Evolutionary conservation across 192 early-diverging fungal species (phyloP), one percentile per base, ranked within the genome.

Genomic region (Backusella tarrabulga): DNA sequence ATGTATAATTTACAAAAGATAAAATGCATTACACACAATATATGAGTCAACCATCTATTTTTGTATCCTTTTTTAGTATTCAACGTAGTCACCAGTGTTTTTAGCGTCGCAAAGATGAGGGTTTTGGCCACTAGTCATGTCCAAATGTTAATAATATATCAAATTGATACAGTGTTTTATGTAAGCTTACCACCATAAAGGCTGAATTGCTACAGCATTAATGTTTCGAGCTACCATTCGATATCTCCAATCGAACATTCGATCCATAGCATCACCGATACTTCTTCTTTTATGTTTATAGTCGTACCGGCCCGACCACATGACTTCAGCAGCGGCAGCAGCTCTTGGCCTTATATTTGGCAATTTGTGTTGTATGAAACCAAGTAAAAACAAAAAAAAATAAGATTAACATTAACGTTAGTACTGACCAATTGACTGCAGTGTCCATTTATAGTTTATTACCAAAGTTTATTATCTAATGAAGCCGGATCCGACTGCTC

Each of bases 221-320:
- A 92, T 91, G 1, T 91, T 91, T 46, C 93, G 86, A 2, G 80
- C 82, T 7, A 93, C 83, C 80, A 93, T 82, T 67, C 92, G 84
- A 87, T 91, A 93, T 7, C 93, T 90, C 82, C 90, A 89, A 78
- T 92, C 88, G 76, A 90, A 88, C 75, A 95, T 87, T 34, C 93
- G 81, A 38, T 87, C 80, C 34, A 89, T 81, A 23, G 91, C 92
- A 68, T 91, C 90, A 14, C 80, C 85, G 14, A 86, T 85, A 4
- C 86, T 83, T 69, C 92, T 89, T 38, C 84, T 79, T 7, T 87
- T 78, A 14, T 86, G 86, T 29, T 71, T 86, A 35, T 12, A 72
- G 83, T 78, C 90, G 14, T 78, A 76, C 36, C 76, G 42, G 8
- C 79, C 83, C 23, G 83, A 84, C 83, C 83, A 84, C 14, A 84